phyloP scores from a whole-genome alignment of 192 early-diverging fungal genomes.

The Coemansia reversa region DNA sequence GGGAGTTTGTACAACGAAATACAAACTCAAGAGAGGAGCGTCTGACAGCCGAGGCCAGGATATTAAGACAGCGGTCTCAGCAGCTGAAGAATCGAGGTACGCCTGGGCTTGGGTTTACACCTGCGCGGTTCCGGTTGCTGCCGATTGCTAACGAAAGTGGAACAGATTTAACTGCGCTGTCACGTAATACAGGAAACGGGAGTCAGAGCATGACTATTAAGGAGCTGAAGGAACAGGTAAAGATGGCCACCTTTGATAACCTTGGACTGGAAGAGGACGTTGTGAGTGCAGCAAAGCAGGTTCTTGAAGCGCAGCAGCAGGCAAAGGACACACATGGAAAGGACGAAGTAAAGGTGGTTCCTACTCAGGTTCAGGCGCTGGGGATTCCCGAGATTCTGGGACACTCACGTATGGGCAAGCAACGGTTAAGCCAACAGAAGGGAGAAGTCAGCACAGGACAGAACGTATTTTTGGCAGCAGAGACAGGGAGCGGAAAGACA shows the following conservation, averaged over 20 bases:
- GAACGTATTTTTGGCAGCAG: slow-evolving; percentile 75
- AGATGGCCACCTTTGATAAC: slow-evolving; percentile 54
- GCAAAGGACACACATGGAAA: slow-evolving; percentile 4
- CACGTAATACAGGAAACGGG: slow-evolving; percentile 1
- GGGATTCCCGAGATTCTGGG: slow-evolving; percentile 71
- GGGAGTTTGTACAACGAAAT: slow-evolving; percentile 26
- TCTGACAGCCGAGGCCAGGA: slow-evolving; percentile 30
- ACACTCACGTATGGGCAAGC: slow-evolving; percentile 15
- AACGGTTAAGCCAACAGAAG: slow-evolving; percentile 11
- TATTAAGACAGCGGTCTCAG: slow-evolving; percentile 36
- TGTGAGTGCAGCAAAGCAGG: slow-evolving; percentile 36
- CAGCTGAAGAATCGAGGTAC: slow-evolving; percentile 23
- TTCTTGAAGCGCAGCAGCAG: slow-evolving; percentile 26
- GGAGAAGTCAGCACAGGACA: slow-evolving; percentile 13
- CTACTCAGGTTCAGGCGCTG: slow-evolving; percentile 84
- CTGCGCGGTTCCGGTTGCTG: slow-evolving; percentile 59
- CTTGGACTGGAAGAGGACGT: slow-evolving; percentile 65
- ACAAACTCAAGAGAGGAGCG: slow-evolving; percentile 18
- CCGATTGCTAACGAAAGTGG: slow-evolving; percentile 58
- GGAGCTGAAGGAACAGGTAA: slow-evolving; percentile 23
- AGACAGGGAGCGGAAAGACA: slow-evolving; percentile 93
- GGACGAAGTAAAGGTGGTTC: slow-evolving; percentile 48
- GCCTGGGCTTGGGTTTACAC: slow-evolving; percentile 60
- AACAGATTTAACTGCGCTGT: slow-evolving; percentile 33
- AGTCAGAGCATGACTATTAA: slow-evolving; percentile 9